phyloP scores from a whole-genome alignment of 441 rosid genomes.

The Pelargonium australe region DNA sequence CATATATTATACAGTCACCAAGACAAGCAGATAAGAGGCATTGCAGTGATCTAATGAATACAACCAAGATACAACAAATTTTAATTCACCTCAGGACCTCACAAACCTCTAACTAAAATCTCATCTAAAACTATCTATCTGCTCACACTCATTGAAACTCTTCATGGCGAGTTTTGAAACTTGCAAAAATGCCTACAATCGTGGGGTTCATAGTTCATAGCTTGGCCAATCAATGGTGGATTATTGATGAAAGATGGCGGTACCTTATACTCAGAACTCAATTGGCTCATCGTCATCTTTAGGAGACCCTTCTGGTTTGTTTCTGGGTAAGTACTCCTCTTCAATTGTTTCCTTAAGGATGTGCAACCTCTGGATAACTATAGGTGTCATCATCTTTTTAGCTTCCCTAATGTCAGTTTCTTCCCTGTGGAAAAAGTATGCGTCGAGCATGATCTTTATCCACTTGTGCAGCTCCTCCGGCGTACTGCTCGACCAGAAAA shows the following conservation, averaged over 20 bases:
- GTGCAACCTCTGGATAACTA: constrained; percentile 74
- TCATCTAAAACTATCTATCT: not conserved
- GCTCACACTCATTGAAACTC: not conserved
- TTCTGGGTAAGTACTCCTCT: constrained; percentile 64
- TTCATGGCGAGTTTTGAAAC: not conserved
- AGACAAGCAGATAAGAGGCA: too few species aligned
- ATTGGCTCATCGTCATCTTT: constrained; percentile 31
- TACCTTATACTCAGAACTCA: constrained; percentile 17
- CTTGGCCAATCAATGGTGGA: not conserved
- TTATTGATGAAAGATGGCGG: not conserved
- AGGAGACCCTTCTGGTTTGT: constrained; percentile 22
- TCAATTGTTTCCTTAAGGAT: constrained; percentile 78
- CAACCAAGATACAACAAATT: not conserved
- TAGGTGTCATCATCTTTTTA: constrained; percentile 66
- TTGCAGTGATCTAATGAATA: too few species aligned
- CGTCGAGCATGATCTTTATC: constrained; percentile 81
- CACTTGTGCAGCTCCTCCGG: constrained; percentile 92
- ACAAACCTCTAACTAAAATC: not conserved
- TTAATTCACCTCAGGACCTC: not conserved
- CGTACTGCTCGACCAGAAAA: constrained; percentile 37
- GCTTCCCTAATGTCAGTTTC: constrained; percentile 83
- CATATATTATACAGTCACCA: too few species aligned
- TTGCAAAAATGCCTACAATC: not conserved
- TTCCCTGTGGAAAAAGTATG: constrained; percentile 69
- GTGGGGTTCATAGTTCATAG: not conserved